A percentile compares a stretch with the other conserved stretches of the same genome.
These are phyloP conservation scores for Pestalotiopsis fici DNA, from an alignment of 2,329 filamentous ascomycete species.

Conservation along the genomic window DNA sequence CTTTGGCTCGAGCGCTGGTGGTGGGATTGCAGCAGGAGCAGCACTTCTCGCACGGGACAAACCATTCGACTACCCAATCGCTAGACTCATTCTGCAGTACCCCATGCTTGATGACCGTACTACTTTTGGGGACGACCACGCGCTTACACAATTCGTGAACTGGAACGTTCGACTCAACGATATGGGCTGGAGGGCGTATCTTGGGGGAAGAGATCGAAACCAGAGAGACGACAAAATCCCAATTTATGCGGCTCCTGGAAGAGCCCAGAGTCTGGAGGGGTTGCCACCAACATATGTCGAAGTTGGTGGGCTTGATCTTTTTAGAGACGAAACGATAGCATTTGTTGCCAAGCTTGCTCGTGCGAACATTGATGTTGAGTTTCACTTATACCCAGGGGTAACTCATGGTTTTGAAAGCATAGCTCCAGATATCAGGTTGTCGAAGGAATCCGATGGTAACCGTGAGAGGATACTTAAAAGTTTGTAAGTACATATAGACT, in stretches of 20 bases:
- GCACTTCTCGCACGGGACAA: conserved; percentile 25
- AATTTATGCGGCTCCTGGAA: conserved; percentile 11
- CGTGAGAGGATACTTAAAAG: not conserved
- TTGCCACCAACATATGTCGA: conserved; percentile 16
- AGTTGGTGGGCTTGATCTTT: conserved; percentile 13
- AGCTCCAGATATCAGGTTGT: not conserved
- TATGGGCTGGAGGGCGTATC: conserved; percentile 8
- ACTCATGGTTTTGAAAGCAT: not conserved
- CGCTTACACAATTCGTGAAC: not conserved
- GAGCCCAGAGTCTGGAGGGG: conserved; percentile 9
- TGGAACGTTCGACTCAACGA: not conserved
- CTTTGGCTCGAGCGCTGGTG: conserved; percentile 26
- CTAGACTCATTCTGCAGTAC: conserved; percentile 3
- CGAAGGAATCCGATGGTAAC: not conserved
- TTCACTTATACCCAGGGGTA: conserved; percentile 14
- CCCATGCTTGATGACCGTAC: conserved; percentile 7
- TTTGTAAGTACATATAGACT: no score
- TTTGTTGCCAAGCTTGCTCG: conserved; percentile 8
- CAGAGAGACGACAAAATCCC: not conserved
- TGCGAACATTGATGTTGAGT: conserved; percentile 11
- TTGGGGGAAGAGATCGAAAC: conserved; percentile 1
- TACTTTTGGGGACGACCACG: not conserved
- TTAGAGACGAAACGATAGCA: conserved; percentile 11
- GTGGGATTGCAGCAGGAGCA: conserved; percentile 25
- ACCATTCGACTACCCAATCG: not conserved